Percentiles rank a stretch among this genome's conserved stretches.
phyloP scores from a whole-genome alignment of 768 basidiomycete species.

The Guyanaporus albipodus region DNA sequence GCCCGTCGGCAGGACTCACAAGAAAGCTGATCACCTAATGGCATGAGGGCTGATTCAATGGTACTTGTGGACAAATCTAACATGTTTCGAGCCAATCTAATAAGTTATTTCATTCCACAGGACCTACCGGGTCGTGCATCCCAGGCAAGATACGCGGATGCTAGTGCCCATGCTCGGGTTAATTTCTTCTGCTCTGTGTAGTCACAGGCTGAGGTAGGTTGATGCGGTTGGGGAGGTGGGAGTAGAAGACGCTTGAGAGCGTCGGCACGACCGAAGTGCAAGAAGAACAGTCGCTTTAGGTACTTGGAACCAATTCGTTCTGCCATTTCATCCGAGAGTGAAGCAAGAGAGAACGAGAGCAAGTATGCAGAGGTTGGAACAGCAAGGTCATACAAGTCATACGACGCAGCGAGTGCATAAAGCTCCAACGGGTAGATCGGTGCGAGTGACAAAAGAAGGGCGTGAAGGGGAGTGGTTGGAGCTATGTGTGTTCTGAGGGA shows the following conservation, averaged over 20 bases:
- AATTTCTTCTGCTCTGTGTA: conserved; percentile 75
- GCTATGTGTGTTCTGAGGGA: conserved; percentile 43
- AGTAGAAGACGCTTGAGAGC: conserved; percentile 76
- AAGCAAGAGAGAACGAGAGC: conserved; percentile 63
- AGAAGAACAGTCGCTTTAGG: conserved; percentile 75
- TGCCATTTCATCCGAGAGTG: conserved; percentile 68
- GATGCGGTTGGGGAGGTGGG: conserved; percentile 70
- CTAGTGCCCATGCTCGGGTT: conserved; percentile 78
- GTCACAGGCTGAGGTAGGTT: conserved; percentile 66
- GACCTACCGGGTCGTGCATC: conserved; percentile 71
- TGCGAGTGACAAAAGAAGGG: conserved; percentile 61
- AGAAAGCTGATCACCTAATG: conserved; percentile 61
- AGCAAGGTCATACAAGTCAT: conserved; percentile 70
- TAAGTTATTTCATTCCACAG: background rate
- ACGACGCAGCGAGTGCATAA: conserved; percentile 64
- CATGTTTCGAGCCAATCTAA: conserved; percentile 1
- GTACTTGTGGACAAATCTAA: conserved; percentile 68
- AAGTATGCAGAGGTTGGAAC: conserved; percentile 72
- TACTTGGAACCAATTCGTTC: conserved; percentile 70
- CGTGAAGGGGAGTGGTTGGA: conserved; percentile 53
- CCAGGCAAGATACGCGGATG: conserved; percentile 81
- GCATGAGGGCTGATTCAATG: conserved; percentile 69
- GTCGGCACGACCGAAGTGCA: conserved; percentile 79
- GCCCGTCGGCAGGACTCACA: conserved; percentile 66
- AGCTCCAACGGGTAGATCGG: conserved; percentile 66